A percentile compares a stretch with the other conserved stretches of the same genome.
phyloP scores from a whole-genome alignment of 306 rosid genomes.

The Cicer judaicum region DNA sequence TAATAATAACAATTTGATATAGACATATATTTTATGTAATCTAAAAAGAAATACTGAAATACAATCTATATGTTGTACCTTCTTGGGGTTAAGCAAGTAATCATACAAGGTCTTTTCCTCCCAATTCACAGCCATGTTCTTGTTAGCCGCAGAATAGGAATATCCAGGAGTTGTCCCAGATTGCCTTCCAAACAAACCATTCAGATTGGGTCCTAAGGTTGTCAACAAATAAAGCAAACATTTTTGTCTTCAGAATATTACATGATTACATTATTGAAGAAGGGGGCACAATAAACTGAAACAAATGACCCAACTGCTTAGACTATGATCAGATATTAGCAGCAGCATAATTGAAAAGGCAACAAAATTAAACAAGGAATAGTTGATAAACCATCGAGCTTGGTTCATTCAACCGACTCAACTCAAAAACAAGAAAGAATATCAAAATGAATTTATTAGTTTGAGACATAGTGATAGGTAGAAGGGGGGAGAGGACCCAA shows the following conservation, averaged over 20 bases:
- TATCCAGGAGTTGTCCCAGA: slow-evolving; percentile 89
- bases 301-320: neutral
- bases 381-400: neutral
- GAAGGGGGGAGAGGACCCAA: neutral
- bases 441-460: neutral
- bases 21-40: neutral
- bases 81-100: slow-evolving; percentile 91
- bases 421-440: neutral
- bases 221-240: slow-evolving; percentile 3
- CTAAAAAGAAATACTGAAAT: neutral
- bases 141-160: slow-evolving; percentile 89
- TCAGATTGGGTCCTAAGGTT: slow-evolving; percentile 78
- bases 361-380: slow-evolving; percentile 15
- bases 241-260: neutral
- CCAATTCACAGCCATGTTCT: slow-evolving; percentile 90
- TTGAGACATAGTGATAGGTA: neutral
- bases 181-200: slow-evolving; percentile 94
- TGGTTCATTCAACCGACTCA: neutral
- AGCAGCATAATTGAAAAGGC: slow-evolving; percentile 5
- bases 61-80: slow-evolving; percentile 52
- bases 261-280: neutral
- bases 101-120: slow-evolving; percentile 88
- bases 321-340: neutral
- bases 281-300: neutral
- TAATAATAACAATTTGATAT: neutral